Evolutionary conservation across 2,329 filamentous ascomycete genomes (phyloP), one percentile per base, ranked within the genome.

Genomic region (Claviceps pusilla): DNA sequence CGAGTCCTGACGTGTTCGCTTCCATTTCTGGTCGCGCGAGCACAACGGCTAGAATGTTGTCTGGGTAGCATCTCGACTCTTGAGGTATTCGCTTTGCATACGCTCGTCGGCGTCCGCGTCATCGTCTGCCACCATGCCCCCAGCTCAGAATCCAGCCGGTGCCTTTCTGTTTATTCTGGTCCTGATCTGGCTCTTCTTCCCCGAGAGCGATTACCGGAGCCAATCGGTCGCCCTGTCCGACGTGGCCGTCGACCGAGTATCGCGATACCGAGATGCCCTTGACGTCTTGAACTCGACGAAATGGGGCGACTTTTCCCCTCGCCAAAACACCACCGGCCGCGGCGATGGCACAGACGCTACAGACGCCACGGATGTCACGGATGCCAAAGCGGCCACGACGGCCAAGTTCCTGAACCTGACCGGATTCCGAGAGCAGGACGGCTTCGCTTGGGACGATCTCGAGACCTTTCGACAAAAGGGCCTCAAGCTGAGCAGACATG

Each of bases 361-460:
- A 24, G 24, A 24, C 24, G 24, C 24, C 24, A 24, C 24, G 3
- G 24, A 24, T 3, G 24, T 3, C 24, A 3, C 24, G 24, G 24
- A 24, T 24, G 24, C 24, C 24, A 24, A 3, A 24, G 24, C 24
- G 24, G 58, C 50, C 49, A 48, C 59, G 11, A 48, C 33, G 29
- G 62, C 48, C 24, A 71, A 68, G 29, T 83, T 76, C 57, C 69
- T 89, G 56, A 88, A 89, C 61, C 72, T 95, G 52, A 87, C 87
- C 2, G 91, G 91, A 1, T 83, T 94, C 57, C 79, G 86, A 50
- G 72, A 80, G 49, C 77, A 82, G 24, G 86, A 95, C 68, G 81
- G 78, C 4, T 88, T 87, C 67, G 84, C 80, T 1, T 96, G 90
- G 90, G 78, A 83, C 39, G 76, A 89, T 55, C 72, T 96, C 28